Percentiles rank a stretch among this genome's conserved stretches.
These are phyloP conservation scores for Physcomitrium patens DNA, from an alignment of 225 moss, liverwort and hornwort species.

Conservation along the genomic window DNA sequence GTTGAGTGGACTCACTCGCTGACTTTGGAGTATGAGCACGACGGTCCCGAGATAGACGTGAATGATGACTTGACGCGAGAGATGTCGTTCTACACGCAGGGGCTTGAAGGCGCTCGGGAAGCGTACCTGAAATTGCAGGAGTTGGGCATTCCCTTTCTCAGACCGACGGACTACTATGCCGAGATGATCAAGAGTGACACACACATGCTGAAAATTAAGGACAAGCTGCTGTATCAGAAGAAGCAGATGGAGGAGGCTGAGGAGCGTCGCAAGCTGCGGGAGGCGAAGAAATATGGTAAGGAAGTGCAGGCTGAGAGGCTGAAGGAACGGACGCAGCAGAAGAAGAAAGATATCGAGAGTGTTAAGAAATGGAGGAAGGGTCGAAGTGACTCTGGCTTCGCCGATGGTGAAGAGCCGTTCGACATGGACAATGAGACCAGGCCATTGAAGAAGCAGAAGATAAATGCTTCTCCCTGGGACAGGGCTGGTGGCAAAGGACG, in stretches of 20 bases:
- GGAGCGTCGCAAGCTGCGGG: constrained; percentile 87
- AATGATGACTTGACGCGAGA: constrained; percentile 93
- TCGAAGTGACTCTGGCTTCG: constrained; percentile 73
- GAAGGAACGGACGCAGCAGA: constrained; percentile 88
- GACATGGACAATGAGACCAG: constrained; percentile 64
- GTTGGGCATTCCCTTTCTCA: constrained; percentile 67
- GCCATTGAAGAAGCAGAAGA: constrained; percentile 47
- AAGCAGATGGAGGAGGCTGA: constrained; percentile 85
- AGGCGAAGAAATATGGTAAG: constrained; percentile 91
- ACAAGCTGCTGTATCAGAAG: constrained; percentile 84
- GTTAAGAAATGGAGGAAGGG: constrained; percentile 98
- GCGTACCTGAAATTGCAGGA: constrained; percentile 73
- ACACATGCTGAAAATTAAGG: constrained; percentile 97
- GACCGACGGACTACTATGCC: constrained; percentile 93
- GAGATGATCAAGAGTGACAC: constrained; percentile 99
- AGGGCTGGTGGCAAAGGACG: constrained; percentile 48
- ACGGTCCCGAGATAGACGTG: constrained; percentile 66
- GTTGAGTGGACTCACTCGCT: constrained; percentile 80
- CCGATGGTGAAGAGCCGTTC: constrained; percentile 77
- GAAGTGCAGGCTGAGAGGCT: constrained; percentile 93
- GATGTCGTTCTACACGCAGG: constrained; percentile 96
- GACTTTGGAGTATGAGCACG: constrained; percentile 44
- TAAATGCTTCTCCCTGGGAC: constrained; percentile 56
- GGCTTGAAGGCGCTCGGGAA: constrained; percentile 77
- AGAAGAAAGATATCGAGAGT: constrained; percentile 91